Percentiles rank a stretch among this genome's conserved stretches.
phyloP scores from a whole-genome alignment of 345 rosid species.

The Gossypium australe region DNA sequence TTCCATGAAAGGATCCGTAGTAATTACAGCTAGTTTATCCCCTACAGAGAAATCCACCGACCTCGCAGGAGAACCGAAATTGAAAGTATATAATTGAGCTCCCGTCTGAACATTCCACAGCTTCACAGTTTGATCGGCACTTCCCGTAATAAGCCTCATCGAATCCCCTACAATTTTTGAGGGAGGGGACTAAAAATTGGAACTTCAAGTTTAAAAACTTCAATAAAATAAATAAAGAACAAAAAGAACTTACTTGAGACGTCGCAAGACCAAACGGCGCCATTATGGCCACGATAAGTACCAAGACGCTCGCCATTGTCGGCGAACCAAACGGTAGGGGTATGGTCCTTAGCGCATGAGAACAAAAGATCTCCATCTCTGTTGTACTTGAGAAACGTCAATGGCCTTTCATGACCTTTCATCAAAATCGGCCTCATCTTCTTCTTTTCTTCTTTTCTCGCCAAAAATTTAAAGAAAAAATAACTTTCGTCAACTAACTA shows the following conservation, averaged over 20 bases:
- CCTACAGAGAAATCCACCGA: constrained; percentile 81
- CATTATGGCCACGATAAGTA: constrained; percentile 96
- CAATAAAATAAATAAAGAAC: neutral
- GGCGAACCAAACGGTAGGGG: constrained; percentile 93
- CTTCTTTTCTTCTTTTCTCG: neutral
- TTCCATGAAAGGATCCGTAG: constrained; percentile 93
- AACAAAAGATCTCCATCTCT: constrained; percentile 86
- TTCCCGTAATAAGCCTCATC: constrained; percentile 62
- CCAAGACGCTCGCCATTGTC: constrained; percentile 93
- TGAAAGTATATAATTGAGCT: constrained; percentile 51
- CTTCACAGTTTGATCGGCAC: constrained; percentile 91
- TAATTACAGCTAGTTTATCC: constrained; percentile 83
- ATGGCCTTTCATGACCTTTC: constrained; percentile 98
- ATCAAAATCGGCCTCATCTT: constrained; percentile 87
- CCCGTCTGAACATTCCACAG: constrained; percentile 87
- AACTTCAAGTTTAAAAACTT: neutral
- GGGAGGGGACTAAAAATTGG: too few relatives aligned
- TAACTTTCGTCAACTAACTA: neutral
- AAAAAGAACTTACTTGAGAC: constrained; percentile 47
- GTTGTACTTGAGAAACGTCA: constrained; percentile 82
- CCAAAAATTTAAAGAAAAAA: neutral
- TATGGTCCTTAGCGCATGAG: constrained; percentile 55
- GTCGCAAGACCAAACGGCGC: constrained; percentile 96
- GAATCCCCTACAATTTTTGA: constrained; percentile 60
- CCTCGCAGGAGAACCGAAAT: constrained; percentile 79